Evolutionary conservation across 2,329 filamentous ascomycete genomes (phyloP).

Genomic region (Apiospora saccharicola): DNA sequence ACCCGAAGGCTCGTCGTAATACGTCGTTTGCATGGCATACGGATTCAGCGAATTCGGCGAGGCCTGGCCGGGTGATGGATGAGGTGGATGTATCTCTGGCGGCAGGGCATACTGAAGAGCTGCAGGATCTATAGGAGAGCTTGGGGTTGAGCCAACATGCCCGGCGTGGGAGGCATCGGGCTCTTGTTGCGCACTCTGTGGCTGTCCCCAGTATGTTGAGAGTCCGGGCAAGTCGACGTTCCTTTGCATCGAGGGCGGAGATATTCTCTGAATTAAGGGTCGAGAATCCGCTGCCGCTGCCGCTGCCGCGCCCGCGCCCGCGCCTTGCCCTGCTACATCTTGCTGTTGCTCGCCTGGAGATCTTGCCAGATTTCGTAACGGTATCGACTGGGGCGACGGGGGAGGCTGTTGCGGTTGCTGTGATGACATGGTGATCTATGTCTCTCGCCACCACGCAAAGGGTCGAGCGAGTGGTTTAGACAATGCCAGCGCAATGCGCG

Average conservation of each 20-base stretch:
- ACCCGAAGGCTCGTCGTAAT: conserved; percentile 51
- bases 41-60: conserved; percentile 37
- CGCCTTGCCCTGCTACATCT: conserved; percentile 28
- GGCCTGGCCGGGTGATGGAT: conserved; percentile 37
- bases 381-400: conserved; percentile 69
- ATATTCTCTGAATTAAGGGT: conserved; percentile 31
- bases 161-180: conserved; percentile 38
- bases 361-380: conserved; percentile 66
- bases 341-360: conserved; percentile 27
- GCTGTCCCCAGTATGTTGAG: conserved; percentile 62
- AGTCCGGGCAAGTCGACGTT: conserved; percentile 50
- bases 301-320: conserved; percentile 38
- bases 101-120: conserved; percentile 63
- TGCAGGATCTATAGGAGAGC: conserved; percentile 61
- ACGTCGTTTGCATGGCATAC: conserved; percentile 45
- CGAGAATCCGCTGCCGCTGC: conserved; percentile 28
- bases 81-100: conserved; percentile 53
- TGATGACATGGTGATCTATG: conserved; percentile 38
- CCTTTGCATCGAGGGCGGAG: conserved; percentile 35
- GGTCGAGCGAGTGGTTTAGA: conserved; percentile 13
- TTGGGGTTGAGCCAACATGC: conserved; percentile 41
- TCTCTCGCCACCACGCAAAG: conserved; percentile 32
- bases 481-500: conserved; percentile 35
- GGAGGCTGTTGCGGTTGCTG: conserved; percentile 52
- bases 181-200: conserved; percentile 50